Evolutionary conservation across 2,329 filamentous ascomycete genomes (phyloP), one percentile per base, ranked within the genome.

Genomic region (Ophiosphaerella korrae): DNA sequence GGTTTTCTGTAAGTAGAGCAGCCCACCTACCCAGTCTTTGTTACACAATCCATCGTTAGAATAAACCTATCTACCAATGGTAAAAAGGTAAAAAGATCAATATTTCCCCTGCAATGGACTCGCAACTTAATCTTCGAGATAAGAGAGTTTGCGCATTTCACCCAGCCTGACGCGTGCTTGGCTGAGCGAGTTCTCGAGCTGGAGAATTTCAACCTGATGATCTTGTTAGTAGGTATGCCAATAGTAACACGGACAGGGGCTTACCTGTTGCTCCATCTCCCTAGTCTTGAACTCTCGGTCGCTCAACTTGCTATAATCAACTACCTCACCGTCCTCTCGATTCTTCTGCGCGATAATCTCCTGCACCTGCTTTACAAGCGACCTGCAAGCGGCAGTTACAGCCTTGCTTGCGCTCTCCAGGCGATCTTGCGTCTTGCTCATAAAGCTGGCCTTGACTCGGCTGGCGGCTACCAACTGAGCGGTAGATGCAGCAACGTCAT

Each of bases 261-360:
- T 66, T 82, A 96, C 92, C 89, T 99, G 94, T 73, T 99, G 94
- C 79, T 99, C 94, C 94, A 99, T 99, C 79, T 99, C 92, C 65
- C 88, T 84, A 44, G 97, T 92, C 83, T 99, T 99, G 82, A 99
- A 97, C 78, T 99, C 94, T 75, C 97, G 93, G 29, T 88, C 86
- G 55, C 90, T 92, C 40, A 99, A 79, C 78, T 92, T 90, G 37
- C 83, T 81, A 75, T 97, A 99, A 74, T 99, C 94, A 18, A 95
- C 86, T 43, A 84, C 80, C 47, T 96, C 92, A 13, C 79, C 80
- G 32, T 93, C 90, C 37, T 91, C 90, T 55, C 84, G 82, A 71
- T 90, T 87, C 67, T 90, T 87, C 75, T 95, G 88, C 71, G 89
- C 88, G 74, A 99, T 97, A 78, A 99, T 93, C 64, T 82, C 85